Evolutionary conservation across 2,329 filamentous ascomycete genomes (phyloP), one percentile per base, ranked within the genome.

Genomic region (Penicillium sp.): DNA sequence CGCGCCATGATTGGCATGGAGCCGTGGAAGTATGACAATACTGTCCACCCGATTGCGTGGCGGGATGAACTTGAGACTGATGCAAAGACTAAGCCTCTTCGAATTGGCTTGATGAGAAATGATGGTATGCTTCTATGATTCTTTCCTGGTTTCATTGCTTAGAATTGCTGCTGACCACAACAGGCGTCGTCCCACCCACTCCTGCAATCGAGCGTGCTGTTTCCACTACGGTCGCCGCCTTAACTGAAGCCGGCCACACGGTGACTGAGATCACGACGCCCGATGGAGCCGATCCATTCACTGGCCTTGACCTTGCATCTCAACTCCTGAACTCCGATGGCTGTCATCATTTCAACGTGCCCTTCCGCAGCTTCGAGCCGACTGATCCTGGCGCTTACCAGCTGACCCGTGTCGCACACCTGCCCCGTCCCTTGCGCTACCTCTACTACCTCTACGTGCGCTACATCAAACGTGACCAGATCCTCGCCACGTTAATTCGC

Each of bases 371-470:
- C 3, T 90, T 90, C 37, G 93, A 97, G 73, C 87, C 86, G 77
- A 89, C 90, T 60, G 93, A 97, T 70, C 76, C 83, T 0, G 93
- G 93, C 16, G 91, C 90, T 2, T 81, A 81, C 25, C 88, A 93
- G 72, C 87, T 97, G 80, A 81, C 84, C 53, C 85, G 83, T 65
- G 87, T 93, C 70, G 91, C 92, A 79, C 81, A 80, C 43, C 82
- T 96, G 14, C 89, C 91, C 14, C 79, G 86, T 7, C 85, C 89
- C 4, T 69, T 96, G 64, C 91, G 92, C 72, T 96, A 89, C 72
- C 68, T 95, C n/a, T 91, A 96, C 78, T 95, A 92, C 72, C 84
- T 92, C 6, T 97, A 90, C 83, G 88, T 95, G n/a, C 89, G 88
- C 68, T 96, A 96, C 72, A 79, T 97, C 60, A 85, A 87, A 53